phyloP scores from a whole-genome alignment of 2,329 filamentous ascomycete species.

The Calonectria montana region DNA sequence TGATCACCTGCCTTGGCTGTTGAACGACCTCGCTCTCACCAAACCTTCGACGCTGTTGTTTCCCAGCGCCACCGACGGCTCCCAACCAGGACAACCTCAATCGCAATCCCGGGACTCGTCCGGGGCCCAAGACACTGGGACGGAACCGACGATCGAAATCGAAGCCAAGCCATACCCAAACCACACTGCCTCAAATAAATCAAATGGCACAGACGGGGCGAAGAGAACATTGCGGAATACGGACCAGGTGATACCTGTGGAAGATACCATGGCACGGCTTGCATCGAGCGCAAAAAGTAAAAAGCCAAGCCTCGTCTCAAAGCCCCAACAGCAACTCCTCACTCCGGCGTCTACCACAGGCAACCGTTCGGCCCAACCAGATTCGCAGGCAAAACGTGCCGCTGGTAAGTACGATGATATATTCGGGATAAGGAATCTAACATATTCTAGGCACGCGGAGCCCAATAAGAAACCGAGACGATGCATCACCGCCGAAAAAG shows the following conservation, averaged over 20 bases:
- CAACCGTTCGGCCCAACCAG: conserved; percentile 31
- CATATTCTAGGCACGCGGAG: conserved; percentile 15
- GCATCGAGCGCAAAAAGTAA: conserved; percentile 57
- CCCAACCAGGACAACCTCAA: conserved; percentile 40
- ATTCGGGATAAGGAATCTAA: background rate
- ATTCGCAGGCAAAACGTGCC: conserved; percentile 23
- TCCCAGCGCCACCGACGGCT: conserved; percentile 47
- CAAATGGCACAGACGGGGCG: conserved; percentile 38
- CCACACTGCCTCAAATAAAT: conserved; percentile 18
- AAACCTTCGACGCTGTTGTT: conserved; percentile 54
- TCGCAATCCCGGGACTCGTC: conserved; percentile 34
- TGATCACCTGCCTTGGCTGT: conserved; percentile 68
- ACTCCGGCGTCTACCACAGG: conserved; percentile 50
- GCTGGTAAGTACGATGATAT: conserved; percentile 20
- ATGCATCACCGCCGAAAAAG: conserved; percentile 43
- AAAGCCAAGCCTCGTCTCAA: conserved; percentile 57
- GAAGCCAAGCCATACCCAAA: conserved; percentile 11
- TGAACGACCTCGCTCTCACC: conserved; percentile 58
- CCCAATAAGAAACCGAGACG: conserved; percentile 22
- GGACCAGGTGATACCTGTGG: conserved; percentile 41
- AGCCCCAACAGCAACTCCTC: conserved; percentile 52
- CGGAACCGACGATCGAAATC: background rate
- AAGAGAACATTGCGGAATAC: conserved; percentile 38
- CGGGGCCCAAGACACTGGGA: conserved; percentile 9
- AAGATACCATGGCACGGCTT: conserved; percentile 58